Evolutionary conservation across 768 basidiomycete species (phyloP).

Genomic region (Rubroboletus satanas): DNA sequence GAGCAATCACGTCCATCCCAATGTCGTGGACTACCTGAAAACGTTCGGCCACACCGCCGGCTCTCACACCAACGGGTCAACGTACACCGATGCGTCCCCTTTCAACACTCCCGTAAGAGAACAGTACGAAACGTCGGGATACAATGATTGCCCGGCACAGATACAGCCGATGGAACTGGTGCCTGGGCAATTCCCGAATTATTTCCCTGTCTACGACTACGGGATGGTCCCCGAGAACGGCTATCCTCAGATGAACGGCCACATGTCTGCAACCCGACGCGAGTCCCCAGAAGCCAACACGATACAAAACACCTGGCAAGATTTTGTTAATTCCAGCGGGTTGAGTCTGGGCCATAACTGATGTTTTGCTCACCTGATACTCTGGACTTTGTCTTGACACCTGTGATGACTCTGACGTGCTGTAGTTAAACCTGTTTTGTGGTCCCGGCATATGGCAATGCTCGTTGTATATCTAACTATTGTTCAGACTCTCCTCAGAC

Average conservation of each 20-base stretch:
- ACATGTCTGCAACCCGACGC: slow-evolving; percentile 33
- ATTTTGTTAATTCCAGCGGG: slow-evolving; percentile 46
- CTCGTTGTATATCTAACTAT: slow-evolving; percentile 20
- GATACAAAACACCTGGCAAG: slow-evolving; percentile 61
- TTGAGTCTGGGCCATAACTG: slow-evolving; percentile 15
- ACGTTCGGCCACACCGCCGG: slow-evolving; percentile 44
- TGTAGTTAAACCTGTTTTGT: slow-evolving; percentile 7
- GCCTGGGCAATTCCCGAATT: slow-evolving; percentile 51
- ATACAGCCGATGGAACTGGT: slow-evolving; percentile 33
- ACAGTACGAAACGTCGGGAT: slow-evolving; percentile 23
- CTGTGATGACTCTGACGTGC: slow-evolving; percentile 6
- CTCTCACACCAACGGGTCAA: slow-evolving; percentile 20
- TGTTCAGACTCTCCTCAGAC: background rate
- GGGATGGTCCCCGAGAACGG: slow-evolving; percentile 34
- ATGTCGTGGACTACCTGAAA: slow-evolving; percentile 63
- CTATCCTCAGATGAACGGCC: slow-evolving; percentile 38
- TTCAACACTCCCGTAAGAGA: slow-evolving; percentile 27
- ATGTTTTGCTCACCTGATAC: slow-evolving; percentile 1
- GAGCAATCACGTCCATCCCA: slow-evolving; percentile 52
- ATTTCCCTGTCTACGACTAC: slow-evolving; percentile 77
- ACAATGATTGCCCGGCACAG: slow-evolving; percentile 17
- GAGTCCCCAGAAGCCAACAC: slow-evolving; percentile 54
- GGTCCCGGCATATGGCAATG: background rate
- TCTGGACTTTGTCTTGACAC: slow-evolving; percentile 9
- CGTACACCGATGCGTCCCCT: slow-evolving; percentile 23